A percentile compares a stretch with the other conserved stretches of the same genome.
phyloP scores from a whole-genome alignment of 164 flowering plant species.

The Taxillus chinensis region DNA sequence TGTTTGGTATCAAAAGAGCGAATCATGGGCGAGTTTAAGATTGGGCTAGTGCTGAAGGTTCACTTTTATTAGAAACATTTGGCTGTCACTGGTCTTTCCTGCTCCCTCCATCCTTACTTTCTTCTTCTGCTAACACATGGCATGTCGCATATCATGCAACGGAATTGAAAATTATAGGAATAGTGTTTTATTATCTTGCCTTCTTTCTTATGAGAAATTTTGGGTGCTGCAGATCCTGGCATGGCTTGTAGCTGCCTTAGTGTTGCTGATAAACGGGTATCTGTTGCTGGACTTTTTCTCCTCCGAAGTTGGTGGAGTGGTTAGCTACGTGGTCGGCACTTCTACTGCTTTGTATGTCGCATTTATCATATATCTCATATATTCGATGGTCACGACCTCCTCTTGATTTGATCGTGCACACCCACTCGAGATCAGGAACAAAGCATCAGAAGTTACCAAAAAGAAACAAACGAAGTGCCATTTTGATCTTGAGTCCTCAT shows the following conservation, averaged over 20 bases:
- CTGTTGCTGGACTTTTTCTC: conserved; percentile 51
- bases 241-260: conserved; percentile 52
- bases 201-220: background rate
- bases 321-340: conserved; percentile 15
- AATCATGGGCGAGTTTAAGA: conserved; percentile 54
- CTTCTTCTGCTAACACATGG: no score
- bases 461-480: no score
- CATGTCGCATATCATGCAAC: background rate
- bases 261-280: conserved; percentile 61
- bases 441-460: no score
- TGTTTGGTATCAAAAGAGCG: conserved; percentile 59
- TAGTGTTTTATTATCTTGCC: no score
- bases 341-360: conserved; percentile 41
- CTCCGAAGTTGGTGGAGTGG: conserved; percentile 33
- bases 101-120: no score
- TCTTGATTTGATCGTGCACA: conserved; percentile 5
- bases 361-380: conserved; percentile 46
- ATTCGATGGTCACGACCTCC: conserved; percentile 21
- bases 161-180: no score
- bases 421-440: no score
- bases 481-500: no score
- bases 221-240: conserved; percentile 35
- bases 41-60: conserved; percentile 58
- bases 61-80: background rate
- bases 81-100: background rate